Evolutionary conservation across 345 rosid genomes (phyloP), one percentile per base, ranked within the genome.

Genomic region (Lepidium sativum): DNA sequence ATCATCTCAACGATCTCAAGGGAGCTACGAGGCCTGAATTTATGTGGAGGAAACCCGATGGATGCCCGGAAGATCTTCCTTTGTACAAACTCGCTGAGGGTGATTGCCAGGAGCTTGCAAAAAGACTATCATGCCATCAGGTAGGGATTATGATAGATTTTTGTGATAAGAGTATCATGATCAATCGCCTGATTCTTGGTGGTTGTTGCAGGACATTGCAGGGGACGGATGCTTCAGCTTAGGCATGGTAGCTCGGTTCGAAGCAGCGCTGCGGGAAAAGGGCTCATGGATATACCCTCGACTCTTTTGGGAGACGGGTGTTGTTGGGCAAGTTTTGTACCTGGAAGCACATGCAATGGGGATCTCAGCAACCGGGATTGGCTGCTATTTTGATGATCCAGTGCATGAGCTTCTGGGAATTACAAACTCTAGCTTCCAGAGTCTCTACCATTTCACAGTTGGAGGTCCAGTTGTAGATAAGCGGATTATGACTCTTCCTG

Each of bases 321-420:
- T 84, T 66, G 74, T 91, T 74, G 97, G 97, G 13, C 97, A 91
- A 69, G 84, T 91, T 29, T 68, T 91, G 75, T 88, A 91, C 75
- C 82, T 91, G 4, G 97, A 91, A 82, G 86, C 97, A 13, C 97
- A 91, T 71, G 97, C 97, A 5, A 50, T 88, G 74, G 97, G 91
- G 59, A 76, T 91, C 35, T 91, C 97, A 59, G 96, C 97, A 8
- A 91, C 96, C 3, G 97, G 97, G 61, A 91, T 88, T 0, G 96
- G 97, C 47, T 88, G 97, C 80, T 91, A 79, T 77, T 91, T 91
- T 6, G 97, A 91, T 76, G 96, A 91, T 77, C 91, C 97, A 79
- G 91, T 88, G 64, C 97, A 91, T 13, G 86, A 84, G 73, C 49
- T 86, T 69, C 88, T 91, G 9, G 97, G 91, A 45, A 59, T 91